Conservation (phyloP, 2,329 filamentous ascomycete genomes). For the Aspergillus pseudonomiae region DNA sequence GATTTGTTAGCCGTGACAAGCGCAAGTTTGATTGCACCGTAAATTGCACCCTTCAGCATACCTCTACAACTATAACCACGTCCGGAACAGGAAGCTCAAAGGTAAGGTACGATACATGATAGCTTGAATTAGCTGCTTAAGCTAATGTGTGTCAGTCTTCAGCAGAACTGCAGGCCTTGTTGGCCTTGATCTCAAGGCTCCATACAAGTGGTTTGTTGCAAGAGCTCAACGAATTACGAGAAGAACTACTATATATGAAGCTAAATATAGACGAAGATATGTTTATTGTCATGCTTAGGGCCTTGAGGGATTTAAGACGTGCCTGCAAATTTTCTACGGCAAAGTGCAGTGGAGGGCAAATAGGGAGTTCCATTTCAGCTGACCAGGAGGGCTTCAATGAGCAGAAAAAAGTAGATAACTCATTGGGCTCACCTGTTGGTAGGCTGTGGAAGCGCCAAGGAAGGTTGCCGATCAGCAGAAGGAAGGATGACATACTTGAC, state of each 20-base stretch:
- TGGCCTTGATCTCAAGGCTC: not conserved
- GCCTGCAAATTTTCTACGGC: not conserved
- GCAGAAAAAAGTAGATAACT: not conserved
- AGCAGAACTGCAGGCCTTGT: not conserved
- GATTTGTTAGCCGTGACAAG: not conserved
- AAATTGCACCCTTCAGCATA: slow-evolving; percentile 4
- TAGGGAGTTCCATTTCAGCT: no score
- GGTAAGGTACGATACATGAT: not conserved
- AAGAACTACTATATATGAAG: not conserved
- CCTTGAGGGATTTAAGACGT: not conserved
- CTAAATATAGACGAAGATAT: not conserved
- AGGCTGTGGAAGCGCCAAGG: not conserved
- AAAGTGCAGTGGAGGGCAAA: not conserved
- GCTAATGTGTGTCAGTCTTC: not conserved
- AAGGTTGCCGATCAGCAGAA: slow-evolving; percentile 46
- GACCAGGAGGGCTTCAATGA: not conserved
- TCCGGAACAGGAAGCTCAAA: slow-evolving; percentile 2
- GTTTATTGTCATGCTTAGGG: not conserved
- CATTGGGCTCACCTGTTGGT: not conserved
- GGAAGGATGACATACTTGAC: slow-evolving; percentile 39
- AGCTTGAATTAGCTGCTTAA: not conserved
- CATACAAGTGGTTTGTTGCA: not conserved
- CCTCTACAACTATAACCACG: not conserved
- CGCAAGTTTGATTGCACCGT: not conserved
- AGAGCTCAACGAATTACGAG: not conserved